Evolutionary conservation across 306 rosid genomes (phyloP).

Genomic region (Cucumis hystrix): DNA sequence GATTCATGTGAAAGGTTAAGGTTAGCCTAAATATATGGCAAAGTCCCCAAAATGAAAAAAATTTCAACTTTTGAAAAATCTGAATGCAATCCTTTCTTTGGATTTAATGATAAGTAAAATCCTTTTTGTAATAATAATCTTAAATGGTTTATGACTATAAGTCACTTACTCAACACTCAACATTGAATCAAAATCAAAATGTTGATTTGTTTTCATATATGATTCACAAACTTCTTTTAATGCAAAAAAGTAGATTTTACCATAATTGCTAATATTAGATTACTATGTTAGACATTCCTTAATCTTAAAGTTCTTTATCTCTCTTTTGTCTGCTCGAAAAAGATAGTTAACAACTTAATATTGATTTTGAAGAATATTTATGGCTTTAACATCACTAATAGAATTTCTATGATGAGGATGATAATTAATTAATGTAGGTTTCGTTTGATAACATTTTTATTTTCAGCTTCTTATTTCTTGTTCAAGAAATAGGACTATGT

Average conservation of each 20-base stretch:
- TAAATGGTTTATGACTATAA: neutral
- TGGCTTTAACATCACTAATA: no score
- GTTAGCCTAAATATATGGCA: neutral
- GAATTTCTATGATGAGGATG: no score
- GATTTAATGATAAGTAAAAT: neutral
- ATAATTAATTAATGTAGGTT: no score
- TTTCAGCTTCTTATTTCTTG: no score
- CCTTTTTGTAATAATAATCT: neutral
- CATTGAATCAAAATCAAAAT: neutral
- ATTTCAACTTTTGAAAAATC: neutral
- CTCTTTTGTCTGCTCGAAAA: neutral
- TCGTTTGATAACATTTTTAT: no score
- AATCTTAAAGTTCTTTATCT: neutral
- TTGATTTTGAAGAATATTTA: neutral
- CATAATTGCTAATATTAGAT: neutral
- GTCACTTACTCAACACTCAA: conserved; percentile 4
- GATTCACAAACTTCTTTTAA: neutral
- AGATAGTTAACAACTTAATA: neutral
- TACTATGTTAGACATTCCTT: neutral
- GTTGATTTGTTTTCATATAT: neutral
- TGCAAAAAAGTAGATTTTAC: neutral
- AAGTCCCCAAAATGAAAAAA: neutral
- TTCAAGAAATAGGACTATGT: no score
- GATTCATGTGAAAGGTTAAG: neutral
- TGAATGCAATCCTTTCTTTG: neutral